Base-by-base conservation (phyloP, 768 basidiomycete species). In the Megacollybia marginata region DNA sequence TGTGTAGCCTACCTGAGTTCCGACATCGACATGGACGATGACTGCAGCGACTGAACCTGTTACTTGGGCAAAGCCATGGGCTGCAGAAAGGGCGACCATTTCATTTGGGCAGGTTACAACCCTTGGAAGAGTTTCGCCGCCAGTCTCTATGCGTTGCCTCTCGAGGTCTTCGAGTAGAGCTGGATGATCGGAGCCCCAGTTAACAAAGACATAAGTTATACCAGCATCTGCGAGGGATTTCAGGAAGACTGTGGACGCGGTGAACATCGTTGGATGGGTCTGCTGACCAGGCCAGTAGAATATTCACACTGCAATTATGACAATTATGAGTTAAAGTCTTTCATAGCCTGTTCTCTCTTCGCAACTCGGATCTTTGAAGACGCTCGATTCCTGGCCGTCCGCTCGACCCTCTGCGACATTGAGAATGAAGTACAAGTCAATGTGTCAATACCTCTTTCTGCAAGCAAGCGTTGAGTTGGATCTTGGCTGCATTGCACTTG, bases 111-210 rank as follows among this genome's bases (percentile, higher is more conserved):
- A 83, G 2, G 79, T 86, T 18, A 88, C 67, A 44, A 88, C 74
- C 51, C 70, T 61, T n/a, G 76, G 70, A 2, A 63, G 47, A 1
- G 76, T 74, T 18, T 61, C 53, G 2, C 70, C 69, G 23, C 60
- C 40, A 6, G 57, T 48, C 48, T 66, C 62, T 5, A 61, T 58
- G 2, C 79, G 71, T 52, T 84, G 80, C 16, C 80, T 68, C 48
- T 76, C 74, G 9, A 88, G 70, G 31, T 86, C 85, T 55, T 87
- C 85, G 20, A 88, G 70, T 12, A 88, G 61, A 0, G 79, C 84
- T 0, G 84, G 82, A 55, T 88, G 85, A 55, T 88, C 85, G 1
- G 81, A 83, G 1, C 85, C 86, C 80, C 85, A 86, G 66, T 87
- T 87, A 15, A 80, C 83, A 57, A 86, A 85, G 9, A 75, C 76